Evolutionary conservation across 2,329 filamentous ascomycete species (phyloP).

Genomic region (Neonectria sp.): DNA sequence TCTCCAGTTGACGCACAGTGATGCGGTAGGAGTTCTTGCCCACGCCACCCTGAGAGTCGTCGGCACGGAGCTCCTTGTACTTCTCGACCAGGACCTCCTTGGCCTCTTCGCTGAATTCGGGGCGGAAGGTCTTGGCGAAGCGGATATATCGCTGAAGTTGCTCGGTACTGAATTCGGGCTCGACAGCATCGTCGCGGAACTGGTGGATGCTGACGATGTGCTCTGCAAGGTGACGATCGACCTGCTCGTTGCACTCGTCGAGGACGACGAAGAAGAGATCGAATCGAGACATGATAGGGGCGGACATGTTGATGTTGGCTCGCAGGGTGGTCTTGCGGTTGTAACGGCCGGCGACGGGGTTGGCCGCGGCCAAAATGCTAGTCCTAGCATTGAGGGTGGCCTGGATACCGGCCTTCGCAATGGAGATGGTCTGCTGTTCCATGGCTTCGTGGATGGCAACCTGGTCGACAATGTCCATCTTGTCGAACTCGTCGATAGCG

Average conservation of each 20-base stretch:
- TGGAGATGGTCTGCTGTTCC: slow-evolving; percentile 99
- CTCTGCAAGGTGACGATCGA: slow-evolving; percentile 91
- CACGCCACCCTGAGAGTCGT: slow-evolving; percentile 94
- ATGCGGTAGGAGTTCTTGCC: slow-evolving; percentile 98
- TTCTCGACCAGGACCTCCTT: slow-evolving; percentile 88
- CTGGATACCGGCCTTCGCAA: slow-evolving; percentile 98
- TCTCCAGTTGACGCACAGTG: slow-evolving; percentile 95
- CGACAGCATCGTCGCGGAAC: slow-evolving; percentile 89
- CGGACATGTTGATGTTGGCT: slow-evolving; percentile 98
- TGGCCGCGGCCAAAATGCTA: slow-evolving; percentile 94
- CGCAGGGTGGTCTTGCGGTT: slow-evolving; percentile 95
- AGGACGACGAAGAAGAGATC: slow-evolving; percentile 98
- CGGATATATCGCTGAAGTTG: slow-evolving; percentile 97
- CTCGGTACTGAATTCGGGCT: slow-evolving; percentile 96
- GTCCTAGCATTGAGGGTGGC: slow-evolving; percentile 97
- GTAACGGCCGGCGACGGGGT: slow-evolving; percentile 96
- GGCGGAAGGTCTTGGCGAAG: slow-evolving; percentile 94
- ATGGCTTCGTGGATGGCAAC: slow-evolving; percentile 99
- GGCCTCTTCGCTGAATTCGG: slow-evolving; percentile 90
- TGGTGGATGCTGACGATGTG: slow-evolving; percentile 97
- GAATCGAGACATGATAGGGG: slow-evolving; percentile 99
- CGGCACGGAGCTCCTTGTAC: slow-evolving; percentile 94
- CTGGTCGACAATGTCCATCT: slow-evolving; percentile 98
- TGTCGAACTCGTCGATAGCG: slow-evolving; percentile 99
- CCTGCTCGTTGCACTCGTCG: slow-evolving; percentile 93